Evolutionary conservation across 164 flowering plant species (phyloP), one percentile per base, ranked within the genome.

Genomic region (Annona cherimola): DNA sequence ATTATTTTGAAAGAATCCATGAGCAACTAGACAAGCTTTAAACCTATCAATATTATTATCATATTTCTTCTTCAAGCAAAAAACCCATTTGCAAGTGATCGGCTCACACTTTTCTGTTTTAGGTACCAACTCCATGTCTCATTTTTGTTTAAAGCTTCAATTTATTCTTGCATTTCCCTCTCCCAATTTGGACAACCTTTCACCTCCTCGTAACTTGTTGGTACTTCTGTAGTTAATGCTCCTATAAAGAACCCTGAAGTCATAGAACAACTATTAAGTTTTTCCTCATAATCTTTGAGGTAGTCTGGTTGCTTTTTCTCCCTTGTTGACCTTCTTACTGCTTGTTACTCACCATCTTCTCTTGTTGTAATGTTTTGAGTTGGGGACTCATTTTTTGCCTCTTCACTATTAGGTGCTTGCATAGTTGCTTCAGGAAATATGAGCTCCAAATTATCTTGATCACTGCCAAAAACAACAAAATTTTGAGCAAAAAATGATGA

Each of bases 41-140:
- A 9, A 57, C 35, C 63, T 39, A 39, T 69, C 71, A 26, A 69
- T 14, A 46, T 3, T 46, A 2, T 62, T 62, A 50, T 69, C 71
- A n/a, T 0, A 6, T 3, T 35, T 54, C 12, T 69, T 41, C 42
- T 26, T 54, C 43, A 42, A 41, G 4, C 14, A 19, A 35, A 14
- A 69, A 35, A 61, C 54, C 66, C 71, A 67, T 68, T 59, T 73
- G 18, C 71, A 73, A 73, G 76, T 59, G 4, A 67, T 39, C 35
- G 42, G 20, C 5, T 60, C 18, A 43, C 4, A 5, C 59, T 60
- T 45, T 61, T 67, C 45, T 9, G 35, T 67, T 40, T 69, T 74
- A 8, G 76, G 68, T 7, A 57, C 71, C 41, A 44, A 45, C 20
- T 69, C 63, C 5, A 74, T 45, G 72, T 74, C 9, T 12, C 35